Conservation (phyloP, 208 protist species). For the Leptomonas pyrrhocoris region DNA sequence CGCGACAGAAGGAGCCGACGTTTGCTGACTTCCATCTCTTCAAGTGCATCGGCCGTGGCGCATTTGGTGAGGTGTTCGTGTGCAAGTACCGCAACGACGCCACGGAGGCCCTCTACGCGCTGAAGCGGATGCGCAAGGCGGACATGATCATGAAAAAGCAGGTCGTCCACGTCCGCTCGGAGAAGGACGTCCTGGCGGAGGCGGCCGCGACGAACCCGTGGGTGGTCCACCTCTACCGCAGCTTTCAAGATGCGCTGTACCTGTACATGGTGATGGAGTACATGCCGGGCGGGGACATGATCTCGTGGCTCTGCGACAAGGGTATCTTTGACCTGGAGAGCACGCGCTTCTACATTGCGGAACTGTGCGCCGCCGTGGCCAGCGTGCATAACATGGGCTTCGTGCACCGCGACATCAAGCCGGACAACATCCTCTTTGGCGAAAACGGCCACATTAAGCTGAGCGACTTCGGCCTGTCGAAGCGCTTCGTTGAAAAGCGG, state of each 20-base stretch:
- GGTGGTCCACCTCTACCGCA: constrained; percentile 90
- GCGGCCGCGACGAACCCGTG: constrained; percentile 82
- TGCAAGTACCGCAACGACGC: constrained; percentile 74
- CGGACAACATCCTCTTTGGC: constrained; percentile 98
- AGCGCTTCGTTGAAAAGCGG: constrained; percentile 76
- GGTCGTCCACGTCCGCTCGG: constrained; percentile 86
- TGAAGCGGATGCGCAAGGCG: constrained; percentile 92
- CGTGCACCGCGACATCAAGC: constrained; percentile 97
- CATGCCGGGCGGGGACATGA: constrained; percentile 94
- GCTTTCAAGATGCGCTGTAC: constrained; percentile 92
- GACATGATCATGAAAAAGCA: constrained; percentile 93
- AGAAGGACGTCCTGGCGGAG: constrained; percentile 91
- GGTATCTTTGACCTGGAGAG: constrained; percentile 85
- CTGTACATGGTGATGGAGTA: constrained; percentile 96
- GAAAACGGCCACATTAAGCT: constrained; percentile 96
- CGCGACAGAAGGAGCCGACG: constrained; percentile 69
- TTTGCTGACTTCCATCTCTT: constrained; percentile 88
- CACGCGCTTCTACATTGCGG: constrained; percentile 92
- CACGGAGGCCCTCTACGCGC: constrained; percentile 78
- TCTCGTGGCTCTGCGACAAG: constrained; percentile 90
- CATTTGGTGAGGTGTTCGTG: constrained; percentile 93
- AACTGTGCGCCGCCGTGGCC: constrained; percentile 89
- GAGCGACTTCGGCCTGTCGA: constrained; percentile 97
- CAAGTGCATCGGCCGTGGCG: constrained; percentile 88
- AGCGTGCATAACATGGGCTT: constrained; percentile 93